Base-by-base conservation (phyloP, 2,329 filamentous ascomycete genomes). In the Penicillium sclerotigenum region DNA sequence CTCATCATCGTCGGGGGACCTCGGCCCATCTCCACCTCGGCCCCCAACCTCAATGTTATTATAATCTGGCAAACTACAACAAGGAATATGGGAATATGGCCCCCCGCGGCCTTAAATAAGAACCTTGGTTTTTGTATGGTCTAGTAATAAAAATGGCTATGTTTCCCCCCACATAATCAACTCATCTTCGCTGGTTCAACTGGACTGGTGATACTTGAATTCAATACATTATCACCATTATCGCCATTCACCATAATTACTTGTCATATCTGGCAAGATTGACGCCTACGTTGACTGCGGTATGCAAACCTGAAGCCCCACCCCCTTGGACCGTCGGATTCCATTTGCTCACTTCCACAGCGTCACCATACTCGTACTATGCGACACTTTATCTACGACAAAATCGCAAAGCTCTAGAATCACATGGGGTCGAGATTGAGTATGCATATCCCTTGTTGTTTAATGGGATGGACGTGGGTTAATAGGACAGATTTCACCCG, bases 371-470 rank as follows among this genome's bases (percentile, higher is more conserved):
- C 59, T 80, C 78, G 26, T 81, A 77, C 66, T 78, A 77, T 61
- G 78, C 79, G 11, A 71, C 89, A 47, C 68, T 78, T 0, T 81
- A 89, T 66, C 74, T 91, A 24, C 75, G 80, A 31, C 78, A 77
- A 49, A 86, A 87, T 62, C 71, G 80, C 40, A 72, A 78, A 0
- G 68, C 79, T 2, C 78, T 91, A 2, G 73, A 76, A 47, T 79
- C 80, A 10, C 78, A 90, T 70, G 78, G 78, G 31, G 80, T 91
- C 6, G 77, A 85, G 34, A 73, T 91, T 31, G 85, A 90, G 88
- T 90, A 75, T 64, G 84, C 68, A n/a, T 10, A 18, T 18, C 31
- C 14, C 37, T 43, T 0, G 11, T 18, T 47, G 52, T 5, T 26
- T n/a, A 5, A 22, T n/a, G 3, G 50, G 31, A 52, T 9, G 16